Conservation (phyloP, 805 yeast genomes). For the Starmerella tilneyi region DNA sequence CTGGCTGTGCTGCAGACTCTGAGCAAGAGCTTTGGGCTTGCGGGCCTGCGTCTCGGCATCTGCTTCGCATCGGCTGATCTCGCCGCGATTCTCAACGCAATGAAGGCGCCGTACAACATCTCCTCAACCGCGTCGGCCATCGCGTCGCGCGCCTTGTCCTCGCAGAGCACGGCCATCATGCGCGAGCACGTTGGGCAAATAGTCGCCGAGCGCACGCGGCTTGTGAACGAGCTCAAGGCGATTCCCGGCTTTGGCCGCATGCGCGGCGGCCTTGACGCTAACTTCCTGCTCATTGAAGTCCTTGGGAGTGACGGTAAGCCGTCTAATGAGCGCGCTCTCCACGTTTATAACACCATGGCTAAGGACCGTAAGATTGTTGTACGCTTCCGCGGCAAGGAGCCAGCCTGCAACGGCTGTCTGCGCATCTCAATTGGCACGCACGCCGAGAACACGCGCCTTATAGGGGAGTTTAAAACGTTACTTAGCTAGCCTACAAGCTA, state of each 20-base stretch:
- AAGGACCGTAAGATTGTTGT: slow-evolving; percentile 67
- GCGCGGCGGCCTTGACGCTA: slow-evolving; percentile 80
- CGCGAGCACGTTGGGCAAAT: slow-evolving; percentile 42
- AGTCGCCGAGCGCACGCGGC: slow-evolving; percentile 43
- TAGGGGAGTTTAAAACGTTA: slow-evolving; percentile 37
- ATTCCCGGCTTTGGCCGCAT: slow-evolving; percentile 59
- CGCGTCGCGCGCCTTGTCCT: slow-evolving; percentile 61
- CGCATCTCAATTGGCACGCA: slow-evolving; percentile 80
- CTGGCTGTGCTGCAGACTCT: slow-evolving; percentile 83
- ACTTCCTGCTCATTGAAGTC: slow-evolving; percentile 68
- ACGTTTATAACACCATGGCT: slow-evolving; percentile 62
- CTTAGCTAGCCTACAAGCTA: background rate
- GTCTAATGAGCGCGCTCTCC: slow-evolving; percentile 53
- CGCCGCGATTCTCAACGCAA: slow-evolving; percentile 62
- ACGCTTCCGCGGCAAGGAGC: slow-evolving; percentile 82
- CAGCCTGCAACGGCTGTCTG: slow-evolving; percentile 78
- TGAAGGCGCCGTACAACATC: slow-evolving; percentile 94
- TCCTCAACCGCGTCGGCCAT: slow-evolving; percentile 68
- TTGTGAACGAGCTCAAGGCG: slow-evolving; percentile 45
- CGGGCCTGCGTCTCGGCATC: slow-evolving; percentile 84
- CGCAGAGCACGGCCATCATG: slow-evolving; percentile 52
- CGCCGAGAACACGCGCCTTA: slow-evolving; percentile 54
- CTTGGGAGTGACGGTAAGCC: slow-evolving; percentile 54
- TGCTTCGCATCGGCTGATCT: slow-evolving; percentile 56
- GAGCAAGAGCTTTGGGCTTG: slow-evolving; percentile 91